Evolutionary conservation across 2,329 filamentous ascomycete genomes (phyloP).

Genomic region (Colletotrichum simmondsii): DNA sequence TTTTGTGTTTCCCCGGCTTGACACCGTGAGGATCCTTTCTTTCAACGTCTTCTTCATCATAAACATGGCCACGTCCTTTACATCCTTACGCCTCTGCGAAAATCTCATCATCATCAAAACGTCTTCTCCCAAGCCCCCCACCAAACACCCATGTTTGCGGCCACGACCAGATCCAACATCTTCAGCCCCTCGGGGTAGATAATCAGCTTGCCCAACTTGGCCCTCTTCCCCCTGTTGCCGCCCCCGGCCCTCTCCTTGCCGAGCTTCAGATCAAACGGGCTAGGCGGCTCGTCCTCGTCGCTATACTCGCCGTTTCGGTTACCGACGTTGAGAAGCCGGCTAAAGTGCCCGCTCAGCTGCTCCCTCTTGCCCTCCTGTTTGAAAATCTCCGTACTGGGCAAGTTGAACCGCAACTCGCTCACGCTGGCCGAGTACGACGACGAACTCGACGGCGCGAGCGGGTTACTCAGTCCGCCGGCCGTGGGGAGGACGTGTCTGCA

Average conservation of each 20-base stretch:
- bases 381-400: conserved; percentile 70
- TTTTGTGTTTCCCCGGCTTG: neutral
- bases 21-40: neutral
- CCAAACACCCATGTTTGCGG: conserved; percentile 92
- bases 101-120: conserved; percentile 38
- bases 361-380: conserved; percentile 43
- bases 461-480: conserved; percentile 36
- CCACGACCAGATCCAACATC: conserved; percentile 94
- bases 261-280: conserved; percentile 75
- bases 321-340: conserved; percentile 49
- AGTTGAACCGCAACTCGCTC: conserved; percentile 91
- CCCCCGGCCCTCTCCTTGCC: conserved; percentile 88
- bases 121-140: conserved; percentile 85
- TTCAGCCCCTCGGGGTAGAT: conserved; percentile 90
- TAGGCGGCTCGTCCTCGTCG: conserved; percentile 53
- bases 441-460: conserved; percentile 42
- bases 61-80: neutral
- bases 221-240: conserved; percentile 84
- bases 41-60: neutral
- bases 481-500: conserved; percentile 78
- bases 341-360: conserved; percentile 54
- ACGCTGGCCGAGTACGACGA: conserved; percentile 56
- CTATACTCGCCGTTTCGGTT: conserved; percentile 37
- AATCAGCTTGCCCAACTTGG: conserved; percentile 94
- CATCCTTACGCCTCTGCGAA: neutral